Percentiles rank a stretch among this genome's conserved stretches.
phyloP scores from a whole-genome alignment of 2,329 filamentous ascomycete species.

The Torrubiella hemipterigena region DNA sequence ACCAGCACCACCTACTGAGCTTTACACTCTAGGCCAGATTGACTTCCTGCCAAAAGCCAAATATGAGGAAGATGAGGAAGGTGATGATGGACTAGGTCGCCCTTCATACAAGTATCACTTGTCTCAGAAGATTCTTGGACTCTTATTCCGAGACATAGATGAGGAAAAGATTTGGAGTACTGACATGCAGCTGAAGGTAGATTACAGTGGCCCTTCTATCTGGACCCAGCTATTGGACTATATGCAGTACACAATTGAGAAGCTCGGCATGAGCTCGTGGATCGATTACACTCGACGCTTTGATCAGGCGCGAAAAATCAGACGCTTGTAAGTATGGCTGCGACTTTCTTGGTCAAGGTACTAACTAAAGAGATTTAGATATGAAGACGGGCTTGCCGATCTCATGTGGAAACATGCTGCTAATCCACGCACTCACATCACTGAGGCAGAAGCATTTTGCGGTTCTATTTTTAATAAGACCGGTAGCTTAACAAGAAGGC shows the following conservation, averaged over 20 bases:
- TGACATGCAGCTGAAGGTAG: constrained; percentile 25
- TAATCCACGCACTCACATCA: constrained; percentile 28
- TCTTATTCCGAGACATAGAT: constrained; percentile 61
- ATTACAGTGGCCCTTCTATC: constrained; percentile 19
- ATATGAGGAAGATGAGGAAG: constrained; percentile 21
- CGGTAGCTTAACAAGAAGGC: constrained; percentile 34
- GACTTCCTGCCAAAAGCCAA: constrained; percentile 15
- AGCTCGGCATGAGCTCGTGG: constrained; percentile 7
- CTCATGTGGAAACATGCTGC: constrained; percentile 32
- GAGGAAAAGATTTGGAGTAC: constrained; percentile 52
- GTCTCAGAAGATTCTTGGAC: constrained; percentile 57
- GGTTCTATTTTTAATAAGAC: constrained; percentile 39
- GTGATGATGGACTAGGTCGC: constrained; percentile 28
- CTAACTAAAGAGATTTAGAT: constrained; percentile 21
- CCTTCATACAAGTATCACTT: constrained; percentile 46
- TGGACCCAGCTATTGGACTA: constrained; percentile 28
- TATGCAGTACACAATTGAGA: constrained; percentile 11
- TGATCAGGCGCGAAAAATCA: constrained; percentile 29
- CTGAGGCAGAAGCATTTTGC: constrained; percentile 42
- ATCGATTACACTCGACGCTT: constrained; percentile 21
- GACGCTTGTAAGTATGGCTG: constrained; percentile 28
- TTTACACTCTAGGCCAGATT: constrained; percentile 31
- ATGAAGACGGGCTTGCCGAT: constrained; percentile 28
- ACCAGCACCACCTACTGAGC: constrained; percentile 28
- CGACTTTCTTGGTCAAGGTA: constrained; percentile 24